Evolutionary conservation across 495 filamentous ascomycete genomes (phyloP), one percentile per base, ranked within the genome.

Genomic region (Aspergillus indologenus): DNA sequence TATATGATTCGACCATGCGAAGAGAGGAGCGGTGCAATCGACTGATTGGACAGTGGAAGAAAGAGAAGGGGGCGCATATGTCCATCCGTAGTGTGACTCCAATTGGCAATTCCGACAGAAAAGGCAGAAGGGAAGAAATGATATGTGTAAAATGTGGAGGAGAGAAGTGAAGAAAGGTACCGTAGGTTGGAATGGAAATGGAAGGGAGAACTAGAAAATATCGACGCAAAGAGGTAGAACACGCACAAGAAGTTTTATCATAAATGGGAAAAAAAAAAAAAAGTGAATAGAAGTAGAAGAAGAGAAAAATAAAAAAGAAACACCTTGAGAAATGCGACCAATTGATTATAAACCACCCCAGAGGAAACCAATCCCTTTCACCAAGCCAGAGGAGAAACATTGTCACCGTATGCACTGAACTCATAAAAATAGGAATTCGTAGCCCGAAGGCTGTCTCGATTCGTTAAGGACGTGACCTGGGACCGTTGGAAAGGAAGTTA

Each of bases 401-500:
- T 48, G 29, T 46, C 54, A 48, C 54, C 54, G 24, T 48, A 31
- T 57, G 18, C 47, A 51, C 24, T 24, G 29, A 51, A 51, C 23
- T 51, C 48, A 51, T 51, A 26, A 29, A 29, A 29, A 29, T 19
- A 51, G 31, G 48, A 22, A 43, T 54, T 52, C 53, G 54, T 65
- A 57, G 43, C 47, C 56, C 40, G 45, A 55, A 49, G 40, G 34
- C 34, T 40, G 31, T 56, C 55, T 58, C 49, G 26, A 42, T 49
- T 55, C 57, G 19, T 49, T 21, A 57, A 40, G 34, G 46, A 53
- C 29, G 42, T 50, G 20, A 51, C 45, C 34, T 44, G 31, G 31
- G 47, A 56, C 20, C 21, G 53, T 40, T 42, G 54, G 45, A 17
- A 51, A 52, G 26, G 20, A 59, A 56, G 20, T 64, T 63, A 78